Evolutionary conservation across 768 basidiomycete species (phyloP), one percentile per base, ranked within the genome.

Genomic region (Galerina marginata): DNA sequence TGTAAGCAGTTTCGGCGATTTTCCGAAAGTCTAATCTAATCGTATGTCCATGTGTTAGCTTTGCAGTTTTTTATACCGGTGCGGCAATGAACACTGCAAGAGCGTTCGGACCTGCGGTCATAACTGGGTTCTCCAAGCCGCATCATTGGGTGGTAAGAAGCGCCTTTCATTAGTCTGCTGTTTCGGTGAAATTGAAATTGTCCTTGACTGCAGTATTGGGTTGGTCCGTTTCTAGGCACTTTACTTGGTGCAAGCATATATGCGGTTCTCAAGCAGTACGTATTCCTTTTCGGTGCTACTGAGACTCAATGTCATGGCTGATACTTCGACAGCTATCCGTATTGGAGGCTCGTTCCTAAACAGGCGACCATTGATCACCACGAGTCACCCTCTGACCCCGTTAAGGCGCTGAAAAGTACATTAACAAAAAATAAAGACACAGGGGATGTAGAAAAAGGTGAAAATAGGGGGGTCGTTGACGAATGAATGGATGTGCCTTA

Each of bases 11-110:
- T 50, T 44, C 29, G n/a, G 46, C 23, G 2, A 12, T 23, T 14
- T 29, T 26, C 25, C 11, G 15, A 36, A 15, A 6, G 37, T 56
- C 25, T 38, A 50, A 2, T 44, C 26, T 26, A 33, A 50, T 20
- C 9, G 12, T 42, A 33, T 7, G 5, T 33, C n/a, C 15, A 43
- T 4, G 15, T 56, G n/a, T 25, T 56, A 89, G 88, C 14, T 88
- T 83, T 64, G 82, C 84, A 0, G 82, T 86, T 6, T 80, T 75
- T 58, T 90, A 84, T 67, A 90, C 88, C 0, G 87, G 88, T 6
- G 88, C 85, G 5, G 78, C 78, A 16, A 86, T 88, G 83, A 91
- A 91, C 65, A 83, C 86, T 5, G 89, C 89, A 11, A 81, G 89
- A 56, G 71, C 89, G 0, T 90, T 90, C 69, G 89, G 89, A 2